Evolutionary conservation across 805 yeast genomes (phyloP).

Genomic region (Ogataea polymorpha): DNA sequence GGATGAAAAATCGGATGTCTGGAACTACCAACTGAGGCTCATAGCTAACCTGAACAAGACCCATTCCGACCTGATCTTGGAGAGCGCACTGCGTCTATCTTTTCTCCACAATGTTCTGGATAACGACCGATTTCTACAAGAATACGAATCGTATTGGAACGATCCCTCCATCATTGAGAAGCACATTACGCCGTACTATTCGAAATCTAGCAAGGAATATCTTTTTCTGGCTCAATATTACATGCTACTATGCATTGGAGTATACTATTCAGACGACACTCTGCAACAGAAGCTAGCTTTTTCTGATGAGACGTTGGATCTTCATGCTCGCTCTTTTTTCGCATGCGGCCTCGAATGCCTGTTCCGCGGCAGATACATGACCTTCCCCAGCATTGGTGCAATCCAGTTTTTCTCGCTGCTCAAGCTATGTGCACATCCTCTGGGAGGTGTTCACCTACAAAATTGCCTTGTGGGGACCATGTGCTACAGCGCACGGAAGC

Average conservation of each 20-base stretch:
- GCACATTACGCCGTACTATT: slow-evolving; percentile 28
- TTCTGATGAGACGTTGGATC: slow-evolving; percentile 26
- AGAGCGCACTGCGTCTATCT: slow-evolving; percentile 18
- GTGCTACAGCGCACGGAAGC: slow-evolving; percentile 25
- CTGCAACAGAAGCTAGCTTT: slow-evolving; percentile 22
- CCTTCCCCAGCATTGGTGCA: slow-evolving; percentile 26
- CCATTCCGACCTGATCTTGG: slow-evolving; percentile 23
- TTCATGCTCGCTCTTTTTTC: slow-evolving; percentile 29
- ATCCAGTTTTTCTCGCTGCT: slow-evolving; percentile 30
- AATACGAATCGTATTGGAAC: slow-evolving; percentile 45
- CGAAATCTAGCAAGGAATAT: slow-evolving; percentile 27
- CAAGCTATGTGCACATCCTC: slow-evolving; percentile 27
- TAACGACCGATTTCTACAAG: slow-evolving; percentile 60
- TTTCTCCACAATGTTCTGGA: slow-evolving; percentile 49
- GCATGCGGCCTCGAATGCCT: slow-evolving; percentile 33
- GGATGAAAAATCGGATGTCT: slow-evolving; percentile 24
- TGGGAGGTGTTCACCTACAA: slow-evolving; percentile 32
- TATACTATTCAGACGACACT: slow-evolving; percentile 27
- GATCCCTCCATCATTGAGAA: slow-evolving; percentile 16
- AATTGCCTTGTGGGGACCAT: slow-evolving; percentile 23
- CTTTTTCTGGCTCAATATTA: slow-evolving; percentile 32
- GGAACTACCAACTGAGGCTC: slow-evolving; percentile 27
- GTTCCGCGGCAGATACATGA: slow-evolving; percentile 33
- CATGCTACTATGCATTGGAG: slow-evolving; percentile 30
- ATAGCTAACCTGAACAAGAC: slow-evolving; percentile 17